phyloP scores from a whole-genome alignment of 225 moss, liverwort and hornwort species.

The Polytrichum formosum region DNA sequence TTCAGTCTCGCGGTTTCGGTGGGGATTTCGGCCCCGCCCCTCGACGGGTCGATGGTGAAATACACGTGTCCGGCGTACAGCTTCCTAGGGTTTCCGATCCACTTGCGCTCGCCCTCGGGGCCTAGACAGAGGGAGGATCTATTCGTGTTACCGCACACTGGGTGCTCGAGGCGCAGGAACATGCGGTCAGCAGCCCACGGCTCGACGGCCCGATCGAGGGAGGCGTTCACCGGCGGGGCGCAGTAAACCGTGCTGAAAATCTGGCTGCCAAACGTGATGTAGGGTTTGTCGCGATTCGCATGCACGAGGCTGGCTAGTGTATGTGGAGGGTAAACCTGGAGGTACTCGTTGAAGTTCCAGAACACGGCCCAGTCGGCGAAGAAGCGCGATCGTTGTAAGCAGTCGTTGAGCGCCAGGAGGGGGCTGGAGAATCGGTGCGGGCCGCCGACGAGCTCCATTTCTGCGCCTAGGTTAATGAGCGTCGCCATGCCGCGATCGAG shows the following conservation, averaged over 20 bases:
- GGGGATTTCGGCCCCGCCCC: slow-evolving; percentile 40
- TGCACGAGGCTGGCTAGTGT: slow-evolving; percentile 29
- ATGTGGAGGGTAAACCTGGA: slow-evolving; percentile 29
- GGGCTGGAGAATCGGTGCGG: slow-evolving; percentile 43
- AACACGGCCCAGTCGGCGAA: slow-evolving; percentile 62
- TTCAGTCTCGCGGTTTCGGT: slow-evolving; percentile 45
- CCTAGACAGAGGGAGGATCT: slow-evolving; percentile 31
- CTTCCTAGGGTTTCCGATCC: slow-evolving; percentile 53
- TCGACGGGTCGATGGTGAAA: slow-evolving; percentile 32
- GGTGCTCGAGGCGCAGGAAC: slow-evolving; percentile 36
- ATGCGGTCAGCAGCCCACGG: slow-evolving; percentile 66
- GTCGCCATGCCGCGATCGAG: slow-evolving; percentile 44
- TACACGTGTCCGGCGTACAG: slow-evolving; percentile 41
- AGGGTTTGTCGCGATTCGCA: slow-evolving; percentile 27
- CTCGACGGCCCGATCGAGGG: not conserved
- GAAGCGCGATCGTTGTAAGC: slow-evolving; percentile 52
- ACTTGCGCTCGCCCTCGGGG: slow-evolving; percentile 46
- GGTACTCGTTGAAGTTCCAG: slow-evolving; percentile 72
- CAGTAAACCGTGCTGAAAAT: slow-evolving; percentile 58
- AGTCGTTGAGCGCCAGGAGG: slow-evolving; percentile 58
- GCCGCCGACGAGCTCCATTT: slow-evolving; percentile 17
- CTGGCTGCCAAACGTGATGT: slow-evolving; percentile 58
- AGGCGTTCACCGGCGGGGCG: slow-evolving; percentile 2
- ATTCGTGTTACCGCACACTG: slow-evolving; percentile 26
- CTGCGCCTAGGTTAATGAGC: slow-evolving; percentile 34